Evolutionary conservation across 345 rosid genomes (phyloP).

Genomic region (Luvunga scandens): DNA sequence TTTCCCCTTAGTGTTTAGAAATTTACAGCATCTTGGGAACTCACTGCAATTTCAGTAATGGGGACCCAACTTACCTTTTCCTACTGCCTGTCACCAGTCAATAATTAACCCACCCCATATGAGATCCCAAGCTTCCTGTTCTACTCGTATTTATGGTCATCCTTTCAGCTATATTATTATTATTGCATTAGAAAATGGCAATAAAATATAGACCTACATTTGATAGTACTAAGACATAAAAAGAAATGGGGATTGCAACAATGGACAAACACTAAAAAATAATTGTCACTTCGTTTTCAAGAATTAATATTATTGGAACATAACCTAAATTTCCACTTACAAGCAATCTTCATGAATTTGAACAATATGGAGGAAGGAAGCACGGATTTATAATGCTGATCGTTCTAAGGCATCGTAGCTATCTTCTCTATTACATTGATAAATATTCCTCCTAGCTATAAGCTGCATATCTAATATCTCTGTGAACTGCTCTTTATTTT

Average conservation of each 20-base stretch:
- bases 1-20: not conserved
- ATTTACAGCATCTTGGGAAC: not conserved
- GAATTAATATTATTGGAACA: not conserved
- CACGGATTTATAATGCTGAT: not conserved
- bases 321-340: not conserved
- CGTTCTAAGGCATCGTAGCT: not conserved
- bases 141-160: not conserved
- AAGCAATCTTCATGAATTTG: too few species aligned
- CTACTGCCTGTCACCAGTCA: not conserved
- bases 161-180: not conserved
- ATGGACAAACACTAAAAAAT: not conserved
- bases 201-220: not conserved
- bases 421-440: not conserved
- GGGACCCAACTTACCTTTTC: constrained; percentile 3
- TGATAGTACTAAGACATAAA: not conserved
- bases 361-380: not conserved
- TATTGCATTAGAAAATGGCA: not conserved
- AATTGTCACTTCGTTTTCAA: not conserved
- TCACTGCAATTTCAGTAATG: not conserved
- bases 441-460: too few species aligned
- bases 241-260: not conserved
- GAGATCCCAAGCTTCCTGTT: not conserved
- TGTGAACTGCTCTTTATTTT: not conserved
- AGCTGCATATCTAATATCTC: not conserved
- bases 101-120: not conserved